These are phyloP conservation scores for Chamaecyparis obtusa DNA, from an alignment of 75 land plant genomes.

Conservation along the genomic window DNA sequence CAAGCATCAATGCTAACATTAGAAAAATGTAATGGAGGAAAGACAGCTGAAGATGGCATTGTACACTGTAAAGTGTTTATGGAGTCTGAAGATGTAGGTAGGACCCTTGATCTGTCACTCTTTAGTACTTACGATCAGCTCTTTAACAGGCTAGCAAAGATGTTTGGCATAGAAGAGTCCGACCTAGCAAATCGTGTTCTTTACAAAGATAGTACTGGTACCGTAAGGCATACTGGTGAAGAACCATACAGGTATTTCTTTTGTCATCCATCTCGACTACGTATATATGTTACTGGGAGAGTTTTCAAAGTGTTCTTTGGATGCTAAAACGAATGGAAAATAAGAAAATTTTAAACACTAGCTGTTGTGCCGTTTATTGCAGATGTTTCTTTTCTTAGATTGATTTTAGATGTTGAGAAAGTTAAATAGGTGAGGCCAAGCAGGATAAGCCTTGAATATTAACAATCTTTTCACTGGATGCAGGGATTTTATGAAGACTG, in stretches of 20 bases:
- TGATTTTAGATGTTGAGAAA: not conserved
- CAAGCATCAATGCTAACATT: constrained; percentile 12
- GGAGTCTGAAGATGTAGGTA: constrained; percentile 56
- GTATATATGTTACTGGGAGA: not conserved
- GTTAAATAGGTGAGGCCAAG: not conserved
- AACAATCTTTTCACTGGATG: not conserved
- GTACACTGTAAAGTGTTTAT: constrained; percentile 48
- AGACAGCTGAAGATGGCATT: constrained; percentile 19
- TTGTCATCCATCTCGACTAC: not conserved
- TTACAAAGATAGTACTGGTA: constrained; percentile 31
- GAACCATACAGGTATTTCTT: constrained; percentile 46
- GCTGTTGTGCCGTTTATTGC: not conserved
- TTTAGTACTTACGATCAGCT: constrained; percentile 44
- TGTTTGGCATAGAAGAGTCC: constrained; percentile 40
- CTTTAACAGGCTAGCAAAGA: constrained; percentile 33
- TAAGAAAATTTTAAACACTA: not conserved
- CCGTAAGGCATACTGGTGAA: constrained; percentile 37
- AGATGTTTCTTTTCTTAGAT: not conserved
- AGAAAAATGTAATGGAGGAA: constrained; percentile 10
- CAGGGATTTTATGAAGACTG: constrained; percentile 55
- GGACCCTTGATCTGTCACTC: constrained; percentile 51
- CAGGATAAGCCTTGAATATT: not conserved
- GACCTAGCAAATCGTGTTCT: constrained; percentile 34
- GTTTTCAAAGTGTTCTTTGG: not conserved
- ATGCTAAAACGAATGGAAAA: not conserved